Percentiles rank a stretch among this genome's conserved stretches.
Evolutionary conservation across 2,329 filamentous ascomycete genomes (phyloP).

Genomic region (Colletotrichum zoysiae): DNA sequence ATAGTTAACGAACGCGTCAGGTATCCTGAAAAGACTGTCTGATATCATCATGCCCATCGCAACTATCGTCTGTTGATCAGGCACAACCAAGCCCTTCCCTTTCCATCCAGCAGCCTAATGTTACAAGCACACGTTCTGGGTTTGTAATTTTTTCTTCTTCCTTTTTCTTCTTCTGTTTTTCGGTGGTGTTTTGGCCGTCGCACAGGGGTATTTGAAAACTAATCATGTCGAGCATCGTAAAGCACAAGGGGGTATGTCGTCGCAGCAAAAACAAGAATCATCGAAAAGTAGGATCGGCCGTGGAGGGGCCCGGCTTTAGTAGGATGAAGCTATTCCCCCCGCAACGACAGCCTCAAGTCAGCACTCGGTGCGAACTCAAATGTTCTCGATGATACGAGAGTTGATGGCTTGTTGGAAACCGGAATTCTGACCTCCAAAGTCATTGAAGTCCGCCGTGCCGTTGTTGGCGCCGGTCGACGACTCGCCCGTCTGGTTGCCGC

Average conservation of each 20-base stretch:
- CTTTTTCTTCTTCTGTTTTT: not conserved
- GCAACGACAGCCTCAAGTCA: slow-evolving; percentile 37
- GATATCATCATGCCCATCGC: slow-evolving; percentile 24
- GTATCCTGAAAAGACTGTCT: slow-evolving; percentile 30
- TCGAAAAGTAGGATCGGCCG: slow-evolving; percentile 19
- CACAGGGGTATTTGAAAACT: slow-evolving; percentile 36
- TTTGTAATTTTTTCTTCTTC: not conserved
- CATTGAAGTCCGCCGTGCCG: slow-evolving; percentile 53
- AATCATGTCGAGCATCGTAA: slow-evolving; percentile 31
- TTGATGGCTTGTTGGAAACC: slow-evolving; percentile 87
- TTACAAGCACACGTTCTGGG: slow-evolving; percentile 27
- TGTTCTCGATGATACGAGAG: slow-evolving; percentile 85
- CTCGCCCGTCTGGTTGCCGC: slow-evolving; percentile 54
- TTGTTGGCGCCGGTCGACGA: slow-evolving; percentile 56
- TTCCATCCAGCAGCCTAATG: not conserved
- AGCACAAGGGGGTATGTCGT: slow-evolving; percentile 17
- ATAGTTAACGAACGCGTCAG: slow-evolving; percentile 18
- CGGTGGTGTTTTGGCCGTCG: not conserved
- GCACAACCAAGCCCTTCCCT: not conserved
- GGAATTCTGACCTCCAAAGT: slow-evolving; percentile 66
- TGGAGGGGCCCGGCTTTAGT: slow-evolving; percentile 24
- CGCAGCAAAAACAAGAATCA: slow-evolving; percentile 6
- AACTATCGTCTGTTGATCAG: slow-evolving; percentile 32
- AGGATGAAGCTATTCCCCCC: slow-evolving; percentile 41
- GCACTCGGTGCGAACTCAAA: slow-evolving; percentile 64